Percentiles rank a stretch among this genome's conserved stretches.
phyloP scores from a whole-genome alignment of 768 basidiomycete genomes.

The Amanita fuliginea region DNA sequence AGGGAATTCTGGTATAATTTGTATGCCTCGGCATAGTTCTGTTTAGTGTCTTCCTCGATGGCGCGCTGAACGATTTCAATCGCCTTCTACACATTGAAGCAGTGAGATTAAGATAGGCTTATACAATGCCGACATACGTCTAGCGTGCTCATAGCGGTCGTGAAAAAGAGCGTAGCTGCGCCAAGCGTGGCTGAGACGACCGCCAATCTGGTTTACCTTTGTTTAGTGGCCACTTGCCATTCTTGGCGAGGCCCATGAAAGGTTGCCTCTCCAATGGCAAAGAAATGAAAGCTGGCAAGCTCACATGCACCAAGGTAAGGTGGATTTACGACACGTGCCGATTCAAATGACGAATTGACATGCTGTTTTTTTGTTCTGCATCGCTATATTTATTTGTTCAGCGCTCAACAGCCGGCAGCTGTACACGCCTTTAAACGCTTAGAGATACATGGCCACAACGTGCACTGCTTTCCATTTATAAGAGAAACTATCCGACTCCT shows the following conservation, averaged over 20 bases:
- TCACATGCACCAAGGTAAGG: no score
- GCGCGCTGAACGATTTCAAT: conserved; percentile 89
- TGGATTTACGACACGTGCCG: no score
- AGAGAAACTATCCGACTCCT: background rate
- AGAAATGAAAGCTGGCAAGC: no score
- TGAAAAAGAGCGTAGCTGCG: conserved; percentile 14
- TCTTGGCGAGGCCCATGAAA: background rate
- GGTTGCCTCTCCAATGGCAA: no score
- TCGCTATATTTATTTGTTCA: no score
- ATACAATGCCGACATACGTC: conserved; percentile 25
- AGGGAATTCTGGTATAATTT: conserved; percentile 91
- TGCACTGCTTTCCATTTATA: conserved; percentile 8
- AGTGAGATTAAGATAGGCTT: background rate
- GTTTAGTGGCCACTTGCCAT: conserved; percentile 1
- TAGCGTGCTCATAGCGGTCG: conserved; percentile 34
- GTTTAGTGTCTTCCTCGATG: conserved; percentile 86
- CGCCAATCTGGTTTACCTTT: conserved; percentile 1
- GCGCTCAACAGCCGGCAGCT: no score
- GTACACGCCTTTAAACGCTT: conserved; percentile 2
- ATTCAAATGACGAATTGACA: no score
- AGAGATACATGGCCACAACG: conserved; percentile 6
- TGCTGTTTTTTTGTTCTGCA: no score
- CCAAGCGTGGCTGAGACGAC: background rate
- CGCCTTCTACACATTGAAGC: conserved; percentile 30
- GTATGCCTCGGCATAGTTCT: conserved; percentile 91